Conservation (phyloP, 2,329 filamentous ascomycete genomes). For the Pseudogymnoascus sp. region DNA sequence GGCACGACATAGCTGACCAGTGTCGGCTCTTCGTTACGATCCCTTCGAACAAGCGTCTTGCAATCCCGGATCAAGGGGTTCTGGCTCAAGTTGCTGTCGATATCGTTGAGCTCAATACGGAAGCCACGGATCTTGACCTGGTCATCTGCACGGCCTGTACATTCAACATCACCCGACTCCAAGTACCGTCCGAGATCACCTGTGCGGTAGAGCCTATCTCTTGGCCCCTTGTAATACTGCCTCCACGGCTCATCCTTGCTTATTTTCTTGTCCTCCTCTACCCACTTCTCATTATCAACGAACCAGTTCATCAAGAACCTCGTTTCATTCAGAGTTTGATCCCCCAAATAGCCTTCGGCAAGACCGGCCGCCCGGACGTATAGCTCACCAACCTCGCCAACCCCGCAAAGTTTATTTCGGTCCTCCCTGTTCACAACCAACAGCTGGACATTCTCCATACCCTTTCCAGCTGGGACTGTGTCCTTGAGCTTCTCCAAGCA, state of each 20-base stretch:
- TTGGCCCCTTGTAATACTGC: conserved; percentile 68
- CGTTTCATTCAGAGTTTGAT: conserved; percentile 24
- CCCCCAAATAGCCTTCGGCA: conserved; percentile 65
- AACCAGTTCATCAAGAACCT: conserved; percentile 31
- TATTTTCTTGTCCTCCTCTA: conserved; percentile 45
- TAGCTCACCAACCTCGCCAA: conserved; percentile 80
- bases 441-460: conserved; percentile 85
- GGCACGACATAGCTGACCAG: conserved; percentile 89
- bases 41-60: conserved; percentile 75
- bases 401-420: conserved; percentile 59
- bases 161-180: conserved; percentile 62
- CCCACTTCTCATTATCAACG: conserved; percentile 28
- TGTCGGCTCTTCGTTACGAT: conserved; percentile 77
- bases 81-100: conserved; percentile 73
- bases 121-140: conserved; percentile 97
- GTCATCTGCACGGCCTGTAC: conserved; percentile 72
- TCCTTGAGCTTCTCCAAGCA: conserved; percentile 62
- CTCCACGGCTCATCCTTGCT: conserved; percentile 70
- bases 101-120: conserved; percentile 89
- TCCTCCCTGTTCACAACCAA: conserved; percentile 70
- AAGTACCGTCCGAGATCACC: conserved; percentile 79
- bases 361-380: conserved; percentile 76
- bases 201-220: conserved; percentile 79
- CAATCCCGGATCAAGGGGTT: conserved; percentile 74
- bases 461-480: conserved; percentile 73